These are phyloP conservation scores for Metschnikowia corniflorae DNA, from an alignment of 805 yeast genomes.

Conservation along the genomic window DNA sequence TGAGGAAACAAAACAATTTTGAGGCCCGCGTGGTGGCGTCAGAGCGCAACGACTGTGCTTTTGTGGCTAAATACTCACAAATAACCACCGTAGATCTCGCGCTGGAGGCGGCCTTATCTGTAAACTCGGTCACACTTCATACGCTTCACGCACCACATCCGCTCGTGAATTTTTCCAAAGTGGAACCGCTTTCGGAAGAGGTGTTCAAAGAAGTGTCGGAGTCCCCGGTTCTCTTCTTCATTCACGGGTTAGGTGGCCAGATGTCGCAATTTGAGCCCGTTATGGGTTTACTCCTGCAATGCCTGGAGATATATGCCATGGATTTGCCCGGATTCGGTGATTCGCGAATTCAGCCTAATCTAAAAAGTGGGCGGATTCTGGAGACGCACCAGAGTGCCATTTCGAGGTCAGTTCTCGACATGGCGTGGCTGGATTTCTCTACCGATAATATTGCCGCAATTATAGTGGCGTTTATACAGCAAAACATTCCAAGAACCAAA, in stretches of 20 bases:
- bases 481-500: constrained; percentile 38
- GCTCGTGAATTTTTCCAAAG: constrained; percentile 22
- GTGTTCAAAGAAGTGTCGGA: constrained; percentile 37
- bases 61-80: constrained; percentile 46
- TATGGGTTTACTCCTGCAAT: constrained; percentile 57
- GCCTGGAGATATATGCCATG: constrained; percentile 61
- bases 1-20: constrained; percentile 28
- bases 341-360: constrained; percentile 23
- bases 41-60: constrained; percentile 55
- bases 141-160: constrained; percentile 52
- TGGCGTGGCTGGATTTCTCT: constrained; percentile 41
- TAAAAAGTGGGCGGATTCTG: constrained; percentile 22
- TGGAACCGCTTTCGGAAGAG: constrained; percentile 16
- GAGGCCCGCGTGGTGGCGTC: constrained; percentile 38
- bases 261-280: constrained; percentile 79
- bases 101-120: constrained; percentile 13
- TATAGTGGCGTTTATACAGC: constrained; percentile 34
- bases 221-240: constrained; percentile 59
- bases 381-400: constrained; percentile 30
- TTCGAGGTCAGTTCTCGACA: constrained; percentile 23
- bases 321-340: constrained; percentile 92
- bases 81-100: constrained; percentile 37
- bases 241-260: constrained; percentile 93
- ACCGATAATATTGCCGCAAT: constrained; percentile 42
- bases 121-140: constrained; percentile 35